Conservation (phyloP, 768 basidiomycete species). For the Leccinum variicolor region DNA sequence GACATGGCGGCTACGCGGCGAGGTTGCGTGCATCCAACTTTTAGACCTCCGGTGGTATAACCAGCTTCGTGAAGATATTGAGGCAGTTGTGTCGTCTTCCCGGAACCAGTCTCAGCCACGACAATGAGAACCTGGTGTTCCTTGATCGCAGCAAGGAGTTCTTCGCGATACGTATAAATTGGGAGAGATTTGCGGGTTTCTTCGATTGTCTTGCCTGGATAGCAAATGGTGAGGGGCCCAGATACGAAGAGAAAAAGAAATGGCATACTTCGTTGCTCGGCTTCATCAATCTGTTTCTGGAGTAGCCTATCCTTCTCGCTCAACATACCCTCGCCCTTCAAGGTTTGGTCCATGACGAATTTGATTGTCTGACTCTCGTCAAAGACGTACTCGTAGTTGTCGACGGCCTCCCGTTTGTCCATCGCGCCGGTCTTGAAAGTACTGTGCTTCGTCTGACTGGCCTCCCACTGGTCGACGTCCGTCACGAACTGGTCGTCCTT, state of each 20-base stretch:
- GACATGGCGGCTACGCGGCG: slow-evolving; percentile 99
- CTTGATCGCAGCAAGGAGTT: slow-evolving; percentile 84
- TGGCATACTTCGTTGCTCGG: slow-evolving; percentile 78
- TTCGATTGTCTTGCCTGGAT: slow-evolving; percentile 79
- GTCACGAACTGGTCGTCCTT: slow-evolving; percentile 95
- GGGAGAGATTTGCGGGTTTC: slow-evolving; percentile 93
- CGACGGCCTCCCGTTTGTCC: slow-evolving; percentile 80
- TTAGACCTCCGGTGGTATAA: slow-evolving; percentile 82
- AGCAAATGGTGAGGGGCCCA: neutral
- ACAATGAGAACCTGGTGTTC: slow-evolving; percentile 96
- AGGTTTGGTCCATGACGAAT: slow-evolving; percentile 82
- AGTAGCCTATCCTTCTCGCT: slow-evolving; percentile 83
- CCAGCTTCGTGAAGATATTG: slow-evolving; percentile 99
- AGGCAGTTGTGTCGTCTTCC: slow-evolving; percentile 97
- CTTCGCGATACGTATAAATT: slow-evolving; percentile 84
- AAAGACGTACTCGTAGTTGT: slow-evolving; percentile 96
- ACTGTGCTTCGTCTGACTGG: slow-evolving; percentile 83
- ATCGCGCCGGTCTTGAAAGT: slow-evolving; percentile 88
- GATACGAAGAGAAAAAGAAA: neutral
- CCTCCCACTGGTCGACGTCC: slow-evolving; percentile 98
- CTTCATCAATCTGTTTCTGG: slow-evolving; percentile 85
- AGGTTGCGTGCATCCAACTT: slow-evolving; percentile 91
- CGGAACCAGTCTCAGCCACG: slow-evolving; percentile 97
- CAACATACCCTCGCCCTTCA: slow-evolving; percentile 67
- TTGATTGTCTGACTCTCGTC: slow-evolving; percentile 97